Evolutionary conservation across 495 filamentous ascomycete species (phyloP).

Genomic region (Astrothelium macrocarpum): DNA sequence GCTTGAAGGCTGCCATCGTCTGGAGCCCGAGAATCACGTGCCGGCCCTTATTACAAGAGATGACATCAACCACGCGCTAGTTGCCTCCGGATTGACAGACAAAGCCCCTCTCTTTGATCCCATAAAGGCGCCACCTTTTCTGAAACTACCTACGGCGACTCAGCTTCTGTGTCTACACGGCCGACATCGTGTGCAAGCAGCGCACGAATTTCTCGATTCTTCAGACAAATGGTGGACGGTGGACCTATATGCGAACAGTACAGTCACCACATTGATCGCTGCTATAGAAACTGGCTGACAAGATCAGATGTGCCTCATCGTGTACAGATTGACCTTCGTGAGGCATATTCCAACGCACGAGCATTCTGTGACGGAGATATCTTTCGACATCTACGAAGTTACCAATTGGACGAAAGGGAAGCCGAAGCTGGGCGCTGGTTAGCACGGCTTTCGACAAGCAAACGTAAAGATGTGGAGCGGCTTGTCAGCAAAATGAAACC

Average conservation of each 20-base stretch:
- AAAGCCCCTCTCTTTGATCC: background rate
- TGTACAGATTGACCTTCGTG: background rate
- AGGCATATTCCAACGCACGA: background rate
- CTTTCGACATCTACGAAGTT: background rate
- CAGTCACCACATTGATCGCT: background rate
- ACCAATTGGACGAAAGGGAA: background rate
- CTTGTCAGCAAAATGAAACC: background rate
- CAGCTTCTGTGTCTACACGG: background rate
- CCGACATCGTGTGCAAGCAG: background rate
- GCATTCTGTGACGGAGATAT: slow-evolving; percentile 6
- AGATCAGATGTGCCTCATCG: background rate
- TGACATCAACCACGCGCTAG: background rate
- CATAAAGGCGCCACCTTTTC: background rate
- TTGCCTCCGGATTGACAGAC: background rate
- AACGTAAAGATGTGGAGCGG: background rate
- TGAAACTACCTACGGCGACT: background rate
- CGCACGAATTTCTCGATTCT: background rate
- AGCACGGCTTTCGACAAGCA: background rate
- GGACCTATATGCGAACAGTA: background rate
- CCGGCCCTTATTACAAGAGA: background rate
- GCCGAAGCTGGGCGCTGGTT: background rate
- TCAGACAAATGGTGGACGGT: background rate
- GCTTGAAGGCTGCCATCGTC: background rate
- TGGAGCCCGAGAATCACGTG: background rate
- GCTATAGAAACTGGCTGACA: background rate